Evolutionary conservation across 306 rosid genomes (phyloP), one percentile per base, ranked within the genome.

Genomic region (Prunus davidiana): DNA sequence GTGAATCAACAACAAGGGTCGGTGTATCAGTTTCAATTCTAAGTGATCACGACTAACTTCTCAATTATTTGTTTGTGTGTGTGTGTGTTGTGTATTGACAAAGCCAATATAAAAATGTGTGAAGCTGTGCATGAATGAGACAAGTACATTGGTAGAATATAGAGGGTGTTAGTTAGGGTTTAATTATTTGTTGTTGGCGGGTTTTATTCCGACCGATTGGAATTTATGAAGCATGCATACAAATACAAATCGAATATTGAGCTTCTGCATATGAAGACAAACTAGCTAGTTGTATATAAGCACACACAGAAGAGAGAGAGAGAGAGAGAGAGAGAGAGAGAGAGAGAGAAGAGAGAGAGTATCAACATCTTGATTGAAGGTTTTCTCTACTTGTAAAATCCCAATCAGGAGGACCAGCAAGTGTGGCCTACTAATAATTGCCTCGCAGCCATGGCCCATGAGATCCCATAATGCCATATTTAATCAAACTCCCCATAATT

Each of bases 131-230:
- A 38, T 38, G 43, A 38, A 38, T 38, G 43, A 38, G 14, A 47
- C 15, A 13, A 47, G 52, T 47, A 47, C 52, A 47, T 9, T 12
- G 52, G 16, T 13, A 47, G 3, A 47, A 3, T 11, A 12, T 38
- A 38, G 43, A 38, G 43, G 43, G 38, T 27, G 34, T 76, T 57
- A 28, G 81, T 80, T 73, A 55, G 79, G 76, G 80, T 74, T 74
- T 71, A 81, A 62, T 82, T 66, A 63, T 71, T 47, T 77, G 57
- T 62, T 25, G 78, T 73, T 86, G 88, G 89, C 78, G 88, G 89
- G 97, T 82, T 88, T 86, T 88, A 71, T 87, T 85, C 90, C 91
- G 94, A 88, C 96, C 91, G 81, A 75, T 69, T 82, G 84, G 85
- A 80, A 84, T 78, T 84, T 82, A 78, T 65, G 86, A 82, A 79